A percentile compares a stretch with the other conserved stretches of the same genome.
Conservation (phyloP, 2,329 filamentous ascomycete genomes). For the Septoria petroselini region DNA sequence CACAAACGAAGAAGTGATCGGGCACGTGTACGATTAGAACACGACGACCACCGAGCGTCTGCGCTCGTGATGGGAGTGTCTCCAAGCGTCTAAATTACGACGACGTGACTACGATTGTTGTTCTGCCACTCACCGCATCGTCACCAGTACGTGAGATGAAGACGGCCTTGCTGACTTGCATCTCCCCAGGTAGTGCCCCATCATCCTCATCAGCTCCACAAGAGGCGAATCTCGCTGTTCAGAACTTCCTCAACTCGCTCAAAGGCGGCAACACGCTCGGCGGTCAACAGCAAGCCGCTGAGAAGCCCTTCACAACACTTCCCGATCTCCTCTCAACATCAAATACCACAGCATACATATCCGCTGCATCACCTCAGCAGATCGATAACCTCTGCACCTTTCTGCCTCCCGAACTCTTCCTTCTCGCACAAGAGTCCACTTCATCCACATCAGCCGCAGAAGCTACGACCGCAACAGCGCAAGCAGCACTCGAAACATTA, state of each 20-base stretch:
- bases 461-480: constrained; percentile 56
- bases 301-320: constrained; percentile 74
- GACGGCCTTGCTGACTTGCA: constrained; percentile 18
- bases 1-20: neutral
- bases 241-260: constrained; percentile 84
- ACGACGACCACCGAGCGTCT: no score
- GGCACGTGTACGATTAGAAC: neutral
- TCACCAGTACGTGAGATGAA: neutral
- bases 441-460: constrained; percentile 61
- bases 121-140: constrained; percentile 8
- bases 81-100: constrained; percentile 18
- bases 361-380: constrained; percentile 60
- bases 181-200: constrained; percentile 22
- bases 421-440: constrained; percentile 66
- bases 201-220: constrained; percentile 44
- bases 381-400: constrained; percentile 73
- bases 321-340: constrained; percentile 78
- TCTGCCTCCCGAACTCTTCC: constrained; percentile 73
- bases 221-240: constrained; percentile 75
- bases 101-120: constrained; percentile 14
- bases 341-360: constrained; percentile 73
- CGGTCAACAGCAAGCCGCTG: constrained; percentile 47
- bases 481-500: constrained; percentile 71
- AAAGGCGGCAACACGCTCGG: constrained; percentile 53
- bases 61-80: no score